Conservation (phyloP, 2,329 filamentous ascomycete genomes). For the Xylaria sp. region DNA sequence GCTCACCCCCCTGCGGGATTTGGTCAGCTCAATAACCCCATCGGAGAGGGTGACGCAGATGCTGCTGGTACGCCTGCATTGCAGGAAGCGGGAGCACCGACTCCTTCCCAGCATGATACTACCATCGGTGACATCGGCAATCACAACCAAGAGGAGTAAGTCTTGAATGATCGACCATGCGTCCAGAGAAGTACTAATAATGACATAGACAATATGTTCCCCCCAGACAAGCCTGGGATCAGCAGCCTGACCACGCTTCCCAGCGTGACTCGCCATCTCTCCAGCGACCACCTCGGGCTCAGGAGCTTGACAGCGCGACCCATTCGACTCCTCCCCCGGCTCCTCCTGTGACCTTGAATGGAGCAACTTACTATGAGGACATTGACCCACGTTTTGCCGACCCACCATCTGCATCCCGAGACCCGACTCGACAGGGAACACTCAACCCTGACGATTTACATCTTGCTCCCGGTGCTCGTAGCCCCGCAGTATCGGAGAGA, state of each 20-base stretch:
- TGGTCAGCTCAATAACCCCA: constrained; percentile 41
- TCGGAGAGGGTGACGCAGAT: constrained; percentile 63
- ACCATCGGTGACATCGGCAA: constrained; percentile 62
- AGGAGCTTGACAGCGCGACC: constrained; percentile 34
- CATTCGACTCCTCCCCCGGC: constrained; percentile 30
- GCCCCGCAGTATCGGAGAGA: constrained; percentile 70
- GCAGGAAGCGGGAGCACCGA: constrained; percentile 49
- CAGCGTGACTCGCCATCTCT: constrained; percentile 44
- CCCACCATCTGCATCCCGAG: constrained; percentile 24
- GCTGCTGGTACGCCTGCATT: constrained; percentile 69
- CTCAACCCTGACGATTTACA: constrained; percentile 60
- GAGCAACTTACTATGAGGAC: constrained; percentile 77
- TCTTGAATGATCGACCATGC: constrained; percentile 11
- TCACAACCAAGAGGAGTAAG: constrained; percentile 72
- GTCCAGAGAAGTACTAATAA: constrained; percentile 28
- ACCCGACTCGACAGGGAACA: constrained; percentile 29
- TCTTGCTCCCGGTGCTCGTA: constrained; percentile 52
- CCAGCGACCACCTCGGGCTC: constrained; percentile 32
- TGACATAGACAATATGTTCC: constrained; percentile 50
- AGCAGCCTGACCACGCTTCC: constrained; percentile 40
- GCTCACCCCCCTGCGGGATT: constrained; percentile 38
- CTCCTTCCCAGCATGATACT: constrained; percentile 41
- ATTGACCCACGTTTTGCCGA: constrained; percentile 81
- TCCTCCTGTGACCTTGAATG: constrained; percentile 24
- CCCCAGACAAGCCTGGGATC: constrained; percentile 52